Conservation (phyloP, 2,329 filamentous ascomycete genomes). For the Tolypocladium inflatum region DNA sequence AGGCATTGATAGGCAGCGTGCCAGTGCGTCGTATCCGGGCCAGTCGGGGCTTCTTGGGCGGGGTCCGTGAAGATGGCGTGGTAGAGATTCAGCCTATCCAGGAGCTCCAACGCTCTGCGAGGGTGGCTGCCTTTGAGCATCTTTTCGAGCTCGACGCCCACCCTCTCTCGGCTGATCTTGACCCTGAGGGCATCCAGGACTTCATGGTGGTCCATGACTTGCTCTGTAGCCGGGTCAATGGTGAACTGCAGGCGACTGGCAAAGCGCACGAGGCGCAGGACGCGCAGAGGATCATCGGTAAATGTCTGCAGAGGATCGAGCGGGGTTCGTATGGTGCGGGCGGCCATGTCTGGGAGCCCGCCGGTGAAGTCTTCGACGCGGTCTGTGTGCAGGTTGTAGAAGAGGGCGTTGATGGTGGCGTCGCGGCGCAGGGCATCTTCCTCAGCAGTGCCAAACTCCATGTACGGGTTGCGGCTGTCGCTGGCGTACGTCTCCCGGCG, state of each 20-base stretch:
- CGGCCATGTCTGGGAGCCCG: conserved; percentile 66
- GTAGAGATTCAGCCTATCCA: conserved; percentile 60
- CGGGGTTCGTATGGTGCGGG: conserved; percentile 71
- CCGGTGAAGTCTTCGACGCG: conserved; percentile 78
- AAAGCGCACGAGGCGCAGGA: conserved; percentile 81
- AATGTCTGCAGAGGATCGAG: conserved; percentile 86
- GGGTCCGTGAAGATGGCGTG: conserved; percentile 66
- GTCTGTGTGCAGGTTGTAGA: conserved; percentile 81
- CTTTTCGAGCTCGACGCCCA: conserved; percentile 61
- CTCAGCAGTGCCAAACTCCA: conserved; percentile 87
- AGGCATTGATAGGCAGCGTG: conserved; percentile 54
- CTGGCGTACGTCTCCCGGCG: conserved; percentile 84
- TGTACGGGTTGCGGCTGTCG: conserved; percentile 80
- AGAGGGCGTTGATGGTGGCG: conserved; percentile 90
- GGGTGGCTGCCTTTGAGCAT: conserved; percentile 44
- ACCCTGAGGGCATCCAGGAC: conserved; percentile 70
- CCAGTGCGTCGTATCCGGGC: conserved; percentile 54
- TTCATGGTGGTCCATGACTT: conserved; percentile 67
- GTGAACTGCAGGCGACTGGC: conserved; percentile 73
- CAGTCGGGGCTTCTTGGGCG: conserved; percentile 36
- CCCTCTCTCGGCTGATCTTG: conserved; percentile 88
- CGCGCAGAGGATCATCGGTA: conserved; percentile 82
- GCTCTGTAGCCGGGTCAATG: conserved; percentile 61
- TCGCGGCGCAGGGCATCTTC: conserved; percentile 87
- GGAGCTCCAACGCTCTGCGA: conserved; percentile 49